phyloP scores from a whole-genome alignment of 192 early-diverging fungal genomes.

The Allomyces arbusculus region DNA sequence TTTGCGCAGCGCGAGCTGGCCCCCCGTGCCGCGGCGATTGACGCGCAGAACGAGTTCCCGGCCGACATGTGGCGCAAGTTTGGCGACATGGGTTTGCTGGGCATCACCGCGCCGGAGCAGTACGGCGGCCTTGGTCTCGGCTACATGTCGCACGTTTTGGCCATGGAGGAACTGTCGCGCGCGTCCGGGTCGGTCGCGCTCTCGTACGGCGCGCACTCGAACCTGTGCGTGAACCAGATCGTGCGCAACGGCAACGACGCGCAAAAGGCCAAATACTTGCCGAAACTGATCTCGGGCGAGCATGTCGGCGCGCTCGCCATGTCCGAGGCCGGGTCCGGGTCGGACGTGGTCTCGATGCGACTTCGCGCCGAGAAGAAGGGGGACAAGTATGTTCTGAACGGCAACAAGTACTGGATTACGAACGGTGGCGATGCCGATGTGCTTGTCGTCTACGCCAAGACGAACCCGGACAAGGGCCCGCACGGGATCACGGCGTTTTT shows the following conservation, averaged over 20 bases:
- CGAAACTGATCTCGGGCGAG: slow-evolving; percentile 68
- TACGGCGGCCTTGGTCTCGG: slow-evolving; percentile 78
- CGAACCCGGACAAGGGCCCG: slow-evolving; percentile 50
- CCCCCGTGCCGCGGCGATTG: slow-evolving; percentile 57
- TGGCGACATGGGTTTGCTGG: slow-evolving; percentile 84
- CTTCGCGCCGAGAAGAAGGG: slow-evolving; percentile 62
- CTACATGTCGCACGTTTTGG: slow-evolving; percentile 72
- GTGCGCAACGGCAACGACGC: slow-evolving; percentile 65
- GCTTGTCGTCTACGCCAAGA: slow-evolving; percentile 85
- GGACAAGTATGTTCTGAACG: slow-evolving; percentile 65
- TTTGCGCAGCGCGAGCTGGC: slow-evolving; percentile 70
- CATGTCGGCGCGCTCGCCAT: slow-evolving; percentile 83
- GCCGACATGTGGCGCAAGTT: slow-evolving; percentile 96
- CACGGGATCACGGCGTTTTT: slow-evolving; percentile 89
- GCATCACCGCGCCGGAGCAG: slow-evolving; percentile 67
- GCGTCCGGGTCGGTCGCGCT: slow-evolving; percentile 77
- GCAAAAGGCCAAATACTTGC: slow-evolving; percentile 80
- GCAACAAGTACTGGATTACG: slow-evolving; percentile 92
- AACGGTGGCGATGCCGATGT: slow-evolving; percentile 82
- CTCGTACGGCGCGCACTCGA: slow-evolving; percentile 91
- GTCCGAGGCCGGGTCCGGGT: slow-evolving; percentile 76
- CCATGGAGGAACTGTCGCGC: slow-evolving; percentile 83
- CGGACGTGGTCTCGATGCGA: slow-evolving; percentile 85
- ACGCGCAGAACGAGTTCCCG: slow-evolving; percentile 70
- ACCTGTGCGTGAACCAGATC: slow-evolving; percentile 92